Evolutionary conservation across 441 rosid genomes (phyloP), one percentile per base, ranked within the genome.

Genomic region (Syzygium syzygioides): DNA sequence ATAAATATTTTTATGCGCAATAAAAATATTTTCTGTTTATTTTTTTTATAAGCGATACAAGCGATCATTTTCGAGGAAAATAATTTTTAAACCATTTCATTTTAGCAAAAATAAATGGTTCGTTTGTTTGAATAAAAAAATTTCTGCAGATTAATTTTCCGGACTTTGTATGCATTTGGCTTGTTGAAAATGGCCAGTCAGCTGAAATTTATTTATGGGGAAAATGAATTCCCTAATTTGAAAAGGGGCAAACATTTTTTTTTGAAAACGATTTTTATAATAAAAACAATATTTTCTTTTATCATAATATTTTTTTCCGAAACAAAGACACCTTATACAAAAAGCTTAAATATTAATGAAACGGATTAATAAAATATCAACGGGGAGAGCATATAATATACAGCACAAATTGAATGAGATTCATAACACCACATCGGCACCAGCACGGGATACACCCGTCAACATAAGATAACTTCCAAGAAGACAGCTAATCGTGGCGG

Each of bases 91-190:
- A 45, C 1, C 45, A 41, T 6, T 41, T 41, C 1, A 41, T 41
- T 41, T 45, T 9, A 45, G 48, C 48, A 45, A 45, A 45, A 45
- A 45, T 45, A 45, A 45, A 1, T 30, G 0, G 20, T 64, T 10
- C 7, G 9, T 23, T 23, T 6, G 5, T 76, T 76, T 76, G 52
- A 6, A 17, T 0, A 1, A 6, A 14, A 1, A 4, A 41, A 12
- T 11, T 30, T 30, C 5, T 17, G 6, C n/a, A 0, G 2, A 12
- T 20, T 34, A 12, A 1, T 20, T 76, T 41, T 41, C 1, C 7
- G 0, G 15, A 76, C 4, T 37, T 20, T 20, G 9, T 1, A 0
- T 3, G 0, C 1, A 3, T 13, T 41, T 13, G 4, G 14, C 6
- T 37, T 23, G 9, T 0, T 68, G 6, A 68, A 68, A 68, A 26